These are phyloP conservation scores for Hypsizygus ulmarius DNA, from an alignment of 1,284 basidiomycete species.

Conservation along the genomic window DNA sequence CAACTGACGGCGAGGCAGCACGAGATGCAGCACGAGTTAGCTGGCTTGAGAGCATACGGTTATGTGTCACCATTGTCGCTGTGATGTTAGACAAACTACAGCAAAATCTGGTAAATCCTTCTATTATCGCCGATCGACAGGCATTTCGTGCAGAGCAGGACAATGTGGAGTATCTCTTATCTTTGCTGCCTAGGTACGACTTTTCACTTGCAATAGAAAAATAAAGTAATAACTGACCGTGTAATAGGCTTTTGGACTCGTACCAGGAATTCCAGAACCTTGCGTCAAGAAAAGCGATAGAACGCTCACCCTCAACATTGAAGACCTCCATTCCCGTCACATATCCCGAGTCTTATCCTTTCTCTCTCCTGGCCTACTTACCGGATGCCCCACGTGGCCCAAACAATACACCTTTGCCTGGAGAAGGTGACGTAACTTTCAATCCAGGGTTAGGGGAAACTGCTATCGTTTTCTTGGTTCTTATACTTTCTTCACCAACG, in stretches of 20 bases:
- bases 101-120: slow-evolving; percentile 71
- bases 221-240: background rate
- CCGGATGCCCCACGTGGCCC: slow-evolving; percentile 51
- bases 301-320: slow-evolving; percentile 61
- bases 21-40: slow-evolving; percentile 76
- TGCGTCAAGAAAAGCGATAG: slow-evolving; percentile 66
- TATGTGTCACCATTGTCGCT: slow-evolving; percentile 83
- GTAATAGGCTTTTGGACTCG: slow-evolving; percentile 73
- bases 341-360: slow-evolving; percentile 93
- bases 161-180: slow-evolving; percentile 87
- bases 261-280: slow-evolving; percentile 81
- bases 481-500: slow-evolving; percentile 78
- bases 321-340: slow-evolving; percentile 73
- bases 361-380: slow-evolving; percentile 74
- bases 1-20: slow-evolving; percentile 61
- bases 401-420: slow-evolving; percentile 37
- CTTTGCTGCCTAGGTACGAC: slow-evolving; percentile 79
- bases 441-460: slow-evolving; percentile 85
- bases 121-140: slow-evolving; percentile 58
- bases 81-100: slow-evolving; percentile 92
- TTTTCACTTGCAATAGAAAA: background rate
- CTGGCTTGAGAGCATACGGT: slow-evolving; percentile 88
- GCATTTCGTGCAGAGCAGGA: slow-evolving; percentile 83
- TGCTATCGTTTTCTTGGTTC: slow-evolving; percentile 80
- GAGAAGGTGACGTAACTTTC: slow-evolving; percentile 53